Percentiles rank a stretch among this genome's conserved stretches.
phyloP scores from a whole-genome alignment of 2,329 filamentous ascomycete genomes.

The Sporothrix mexicana region DNA sequence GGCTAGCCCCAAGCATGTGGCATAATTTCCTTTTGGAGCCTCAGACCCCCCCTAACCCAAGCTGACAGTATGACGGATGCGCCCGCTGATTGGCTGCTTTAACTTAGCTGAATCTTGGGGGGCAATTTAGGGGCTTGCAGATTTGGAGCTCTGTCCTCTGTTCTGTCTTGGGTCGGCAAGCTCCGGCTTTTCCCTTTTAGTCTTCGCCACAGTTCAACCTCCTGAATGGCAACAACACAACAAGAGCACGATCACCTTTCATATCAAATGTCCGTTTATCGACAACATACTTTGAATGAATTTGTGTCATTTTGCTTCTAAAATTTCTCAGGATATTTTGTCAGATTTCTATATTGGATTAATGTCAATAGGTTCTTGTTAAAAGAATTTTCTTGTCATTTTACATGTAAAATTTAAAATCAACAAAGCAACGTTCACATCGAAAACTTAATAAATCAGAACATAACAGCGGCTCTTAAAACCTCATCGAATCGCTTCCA shows the following conservation, averaged over 20 bases:
- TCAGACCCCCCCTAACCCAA: too few relatives aligned
- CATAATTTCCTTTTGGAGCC: neutral
- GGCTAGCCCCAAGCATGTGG: neutral
- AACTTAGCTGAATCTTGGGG: neutral
- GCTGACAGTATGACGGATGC: too few relatives aligned
- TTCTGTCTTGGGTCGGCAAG: neutral
- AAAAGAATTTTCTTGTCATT: too few relatives aligned
- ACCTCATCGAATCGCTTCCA: too few relatives aligned
- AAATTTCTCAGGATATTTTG: too few relatives aligned
- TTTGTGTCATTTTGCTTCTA: too few relatives aligned
- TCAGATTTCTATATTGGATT: too few relatives aligned
- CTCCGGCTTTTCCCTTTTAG: neutral
- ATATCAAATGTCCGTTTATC: neutral
- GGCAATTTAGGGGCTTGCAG: constrained; percentile 8
- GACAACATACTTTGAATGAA: neutral
- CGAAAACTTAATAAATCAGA: too few relatives aligned
- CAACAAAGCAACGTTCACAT: too few relatives aligned
- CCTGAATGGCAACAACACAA: neutral
- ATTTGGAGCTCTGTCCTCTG: neutral
- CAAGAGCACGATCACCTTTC: neutral
- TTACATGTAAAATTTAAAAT: too few relatives aligned
- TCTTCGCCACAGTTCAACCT: neutral
- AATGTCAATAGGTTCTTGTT: too few relatives aligned
- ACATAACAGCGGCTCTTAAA: too few relatives aligned
- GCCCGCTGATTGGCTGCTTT: constrained; percentile 6